Conservation (phyloP, 1,284 basidiomycete species). For the Singerocomus inundabilis region DNA sequence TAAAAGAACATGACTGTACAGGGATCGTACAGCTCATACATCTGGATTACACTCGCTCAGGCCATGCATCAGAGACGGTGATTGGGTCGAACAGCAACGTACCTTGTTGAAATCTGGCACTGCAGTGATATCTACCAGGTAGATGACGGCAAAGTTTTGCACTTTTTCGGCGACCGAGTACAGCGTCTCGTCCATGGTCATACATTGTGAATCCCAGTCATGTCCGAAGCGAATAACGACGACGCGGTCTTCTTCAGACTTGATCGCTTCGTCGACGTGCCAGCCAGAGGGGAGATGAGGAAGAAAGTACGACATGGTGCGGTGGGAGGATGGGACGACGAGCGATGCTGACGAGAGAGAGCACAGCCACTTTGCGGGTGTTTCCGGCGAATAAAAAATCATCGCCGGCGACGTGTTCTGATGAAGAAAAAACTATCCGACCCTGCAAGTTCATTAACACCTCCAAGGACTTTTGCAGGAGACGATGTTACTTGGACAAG, state of each 20-base stretch:
- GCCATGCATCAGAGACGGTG: neutral
- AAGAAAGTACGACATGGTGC: conserved; percentile 78
- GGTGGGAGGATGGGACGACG: no score
- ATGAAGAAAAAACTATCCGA: neutral
- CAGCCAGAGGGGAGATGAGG: conserved; percentile 92
- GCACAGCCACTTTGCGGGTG: conserved; percentile 6
- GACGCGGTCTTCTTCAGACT: conserved; percentile 95
- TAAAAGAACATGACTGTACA: conserved; percentile 99
- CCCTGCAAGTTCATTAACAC: conserved; percentile 5
- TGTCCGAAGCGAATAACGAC: conserved; percentile 96
- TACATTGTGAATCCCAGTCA: conserved; percentile 94
- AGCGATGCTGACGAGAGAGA: neutral
- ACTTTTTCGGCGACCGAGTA: conserved; percentile 93
- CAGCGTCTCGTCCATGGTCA: conserved; percentile 99
- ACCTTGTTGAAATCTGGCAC: conserved; percentile 99
- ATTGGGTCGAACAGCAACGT: conserved; percentile 21
- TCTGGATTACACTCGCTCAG: conserved; percentile 44
- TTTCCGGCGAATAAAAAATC: neutral
- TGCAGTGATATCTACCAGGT: conserved; percentile 92
- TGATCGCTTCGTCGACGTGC: conserved; percentile 98
- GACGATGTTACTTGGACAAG: no score
- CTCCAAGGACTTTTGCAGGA: no score
- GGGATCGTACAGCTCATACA: conserved; percentile 93
- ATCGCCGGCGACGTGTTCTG: no score
- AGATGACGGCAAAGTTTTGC: conserved; percentile 98